These are phyloP conservation scores for Euphorbia pulcherrima DNA, from an alignment of 345 rosid species.

Conservation along the genomic window DNA sequence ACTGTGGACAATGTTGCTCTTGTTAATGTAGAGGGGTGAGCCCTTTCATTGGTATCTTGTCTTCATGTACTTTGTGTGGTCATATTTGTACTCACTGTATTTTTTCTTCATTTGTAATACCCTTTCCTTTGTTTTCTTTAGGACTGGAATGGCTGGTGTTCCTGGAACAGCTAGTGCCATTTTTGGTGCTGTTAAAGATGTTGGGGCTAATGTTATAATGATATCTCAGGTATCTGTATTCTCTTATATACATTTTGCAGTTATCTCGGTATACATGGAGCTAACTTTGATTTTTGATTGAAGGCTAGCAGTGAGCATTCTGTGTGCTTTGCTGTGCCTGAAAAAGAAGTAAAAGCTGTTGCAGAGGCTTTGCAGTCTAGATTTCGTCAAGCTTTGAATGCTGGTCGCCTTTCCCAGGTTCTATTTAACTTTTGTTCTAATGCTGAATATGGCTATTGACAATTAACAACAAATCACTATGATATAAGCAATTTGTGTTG, in stretches of 20 bases:
- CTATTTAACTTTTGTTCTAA: conserved; percentile 5
- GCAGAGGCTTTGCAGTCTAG: conserved; percentile 79
- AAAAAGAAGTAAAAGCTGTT: conserved; percentile 89
- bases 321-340: conserved; percentile 98
- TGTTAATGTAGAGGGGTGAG: conserved; percentile 95
- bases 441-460: conserved; percentile 5
- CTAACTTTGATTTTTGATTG: conserved; percentile 28
- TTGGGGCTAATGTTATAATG: conserved; percentile 98
- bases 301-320: conserved; percentile 99
- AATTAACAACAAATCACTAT: background rate
- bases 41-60: conserved; percentile 13
- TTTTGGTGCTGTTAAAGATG: conserved; percentile 92
- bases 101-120: conserved; percentile 1
- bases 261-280: conserved; percentile 9
- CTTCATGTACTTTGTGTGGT: background rate
- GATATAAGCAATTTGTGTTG: background rate
- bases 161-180: conserved; percentile 97
- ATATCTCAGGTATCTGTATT: conserved; percentile 71
- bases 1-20: conserved; percentile 95
- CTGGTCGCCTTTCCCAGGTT: conserved; percentile 98
- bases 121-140: conserved; percentile 27
- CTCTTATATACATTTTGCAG: conserved; percentile 8
- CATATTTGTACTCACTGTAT: background rate
- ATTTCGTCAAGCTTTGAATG: conserved; percentile 79
- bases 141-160: conserved; percentile 99